Base-by-base conservation (phyloP, 2,329 filamentous ascomycete species). In the Stagonosporopsis vannaccii region DNA sequence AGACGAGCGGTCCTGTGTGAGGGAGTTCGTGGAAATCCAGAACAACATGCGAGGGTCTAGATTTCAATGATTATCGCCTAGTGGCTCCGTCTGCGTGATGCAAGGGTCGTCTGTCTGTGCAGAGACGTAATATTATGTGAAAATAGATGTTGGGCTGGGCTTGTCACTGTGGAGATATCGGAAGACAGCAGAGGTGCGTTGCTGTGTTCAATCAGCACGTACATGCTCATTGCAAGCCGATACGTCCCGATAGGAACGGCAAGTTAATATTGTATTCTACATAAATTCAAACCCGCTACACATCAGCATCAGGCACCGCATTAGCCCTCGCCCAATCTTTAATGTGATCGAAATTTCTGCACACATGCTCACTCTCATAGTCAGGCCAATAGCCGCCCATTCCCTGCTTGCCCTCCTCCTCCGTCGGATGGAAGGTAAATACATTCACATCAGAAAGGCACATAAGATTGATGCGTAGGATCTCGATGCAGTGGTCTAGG, bases 391-490 rank as follows among this genome's bases (percentile, higher is more conserved):
- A 62, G 1, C 66, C 68, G 12, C 53, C 53, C 53, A 56, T 56
- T 5, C 53, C 53, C 30, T 70, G 59, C 35, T 57, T 60, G 5
- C 66, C 69, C 2, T 59, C 52, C 6, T 59, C 39, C 9, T 59
- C 50, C 2, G 53, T 56, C 0, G 53, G 53, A n/a, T 69, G 67
- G 43, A 73, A 74, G 0, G 72, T 75, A 26, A 74, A 74, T 1
- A 75, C 73, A 33, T 71, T 73, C 2, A 76, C 61, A 44, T 76
- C 73, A 7, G 67, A 59, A 6, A 66, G 50, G 43, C 73, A 76
- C 73, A 75, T 75, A 33, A 76, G 57, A 46, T 73, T 75, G 59
- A 73, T 69, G n/a, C 73, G 63, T 4, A 76, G 63, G 4, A 71
- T 70, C 56, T 76, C 73, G 17, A 76, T 71, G 57, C 73, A 76